These are phyloP conservation scores for Leucogyrophana mollusca DNA, from an alignment of 768 basidiomycete species.

Conservation along the genomic window DNA sequence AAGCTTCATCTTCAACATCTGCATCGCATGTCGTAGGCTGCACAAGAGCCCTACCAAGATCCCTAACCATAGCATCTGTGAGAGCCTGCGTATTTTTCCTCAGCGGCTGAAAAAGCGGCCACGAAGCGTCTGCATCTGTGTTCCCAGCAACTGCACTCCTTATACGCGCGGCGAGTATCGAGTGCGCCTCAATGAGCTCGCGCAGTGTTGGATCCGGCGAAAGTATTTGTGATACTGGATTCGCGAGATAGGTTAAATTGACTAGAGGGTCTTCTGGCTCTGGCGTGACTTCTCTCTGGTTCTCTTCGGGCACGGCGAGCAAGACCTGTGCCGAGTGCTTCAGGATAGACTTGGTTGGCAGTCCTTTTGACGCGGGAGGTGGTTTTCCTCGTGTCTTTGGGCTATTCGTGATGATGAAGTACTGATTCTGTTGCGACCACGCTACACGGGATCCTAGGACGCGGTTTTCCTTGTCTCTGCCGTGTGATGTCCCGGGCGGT, in stretches of 20 bases:
- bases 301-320: slow-evolving; percentile 40
- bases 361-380: slow-evolving; percentile 34
- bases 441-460: slow-evolving; percentile 40
- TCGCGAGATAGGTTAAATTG: slow-evolving; percentile 62
- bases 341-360: slow-evolving; percentile 66
- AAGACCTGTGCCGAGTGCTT: slow-evolving; percentile 46
- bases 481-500: slow-evolving; percentile 58
- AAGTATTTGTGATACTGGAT: slow-evolving; percentile 62
- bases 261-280: slow-evolving; percentile 69
- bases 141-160: slow-evolving; percentile 40
- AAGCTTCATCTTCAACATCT: slow-evolving; percentile 18
- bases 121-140: slow-evolving; percentile 58
- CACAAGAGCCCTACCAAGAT: slow-evolving; percentile 62
- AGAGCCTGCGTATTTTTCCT: slow-evolving; percentile 52
- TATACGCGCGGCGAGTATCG: slow-evolving; percentile 64
- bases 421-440: slow-evolving; percentile 53
- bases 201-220: slow-evolving; percentile 44
- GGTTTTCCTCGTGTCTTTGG: slow-evolving; percentile 20
- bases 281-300: slow-evolving; percentile 66
- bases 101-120: slow-evolving; percentile 73
- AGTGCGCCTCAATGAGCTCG: slow-evolving; percentile 74
- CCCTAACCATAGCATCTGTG: slow-evolving; percentile 60
- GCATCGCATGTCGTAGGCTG: slow-evolving; percentile 43
- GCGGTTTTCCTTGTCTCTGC: slow-evolving; percentile 52
- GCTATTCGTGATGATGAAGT: slow-evolving; percentile 38